Conservation (phyloP, 441 rosid species). For the Adansonia gregorii region DNA sequence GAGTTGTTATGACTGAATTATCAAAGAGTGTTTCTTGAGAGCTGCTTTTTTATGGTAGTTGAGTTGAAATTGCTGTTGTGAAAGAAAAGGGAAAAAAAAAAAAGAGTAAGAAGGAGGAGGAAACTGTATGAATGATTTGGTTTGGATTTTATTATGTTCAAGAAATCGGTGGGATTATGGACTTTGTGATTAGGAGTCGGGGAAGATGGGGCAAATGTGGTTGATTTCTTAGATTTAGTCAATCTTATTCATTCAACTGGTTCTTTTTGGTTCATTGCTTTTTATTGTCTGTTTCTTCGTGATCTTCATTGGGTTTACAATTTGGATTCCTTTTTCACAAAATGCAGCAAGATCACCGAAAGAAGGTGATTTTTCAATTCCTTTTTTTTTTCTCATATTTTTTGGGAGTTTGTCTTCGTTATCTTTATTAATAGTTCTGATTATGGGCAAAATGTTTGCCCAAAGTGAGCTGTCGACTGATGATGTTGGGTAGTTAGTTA, state of each 20-base stretch:
- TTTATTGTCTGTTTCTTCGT: neutral
- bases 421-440: neutral
- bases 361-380: constrained; percentile 54
- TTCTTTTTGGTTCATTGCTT: neutral
- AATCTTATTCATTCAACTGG: neutral
- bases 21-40: constrained; percentile 23
- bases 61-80: constrained; percentile 24
- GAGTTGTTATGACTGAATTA: constrained; percentile 40
- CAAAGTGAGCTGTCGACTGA: neutral
- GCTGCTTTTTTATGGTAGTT: constrained; percentile 33
- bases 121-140: constrained; percentile 59
- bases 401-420: neutral
- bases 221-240: constrained; percentile 39
- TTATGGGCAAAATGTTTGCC: neutral
- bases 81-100: neutral
- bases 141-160: constrained; percentile 40
- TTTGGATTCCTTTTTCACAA: neutral
- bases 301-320: constrained; percentile 11
- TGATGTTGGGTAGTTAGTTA: constrained; percentile 11
- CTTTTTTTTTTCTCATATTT: neutral
- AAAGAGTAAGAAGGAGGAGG: neutral
- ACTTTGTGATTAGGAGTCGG: constrained; percentile 58
- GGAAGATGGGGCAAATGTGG: constrained; percentile 91
- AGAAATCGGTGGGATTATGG: constrained; percentile 58
- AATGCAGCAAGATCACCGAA: constrained; percentile 83